Base-by-base conservation (phyloP, 1,284 basidiomycete genomes). In the Clitocybe nebularis region DNA sequence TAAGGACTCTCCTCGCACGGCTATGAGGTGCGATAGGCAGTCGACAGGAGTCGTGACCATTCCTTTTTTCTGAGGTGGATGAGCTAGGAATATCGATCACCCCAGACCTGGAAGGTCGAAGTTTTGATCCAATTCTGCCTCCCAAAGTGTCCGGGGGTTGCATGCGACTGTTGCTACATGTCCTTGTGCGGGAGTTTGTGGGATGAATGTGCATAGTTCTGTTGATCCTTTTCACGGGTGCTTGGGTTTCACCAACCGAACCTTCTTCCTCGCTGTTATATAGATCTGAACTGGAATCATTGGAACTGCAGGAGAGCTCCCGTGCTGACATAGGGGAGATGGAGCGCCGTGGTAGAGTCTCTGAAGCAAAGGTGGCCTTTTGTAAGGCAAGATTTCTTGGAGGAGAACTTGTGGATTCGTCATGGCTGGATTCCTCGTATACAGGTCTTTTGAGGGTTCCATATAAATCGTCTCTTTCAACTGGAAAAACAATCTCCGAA, bases 1-100 rank as follows among this genome's bases (percentile, higher is more conserved):
- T 52, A 11, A 78, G 51, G 41, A 79, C 50, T 36, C 77, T 60
- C 51, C 72, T 63, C 30, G 66, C 59, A 30, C 65, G 64, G 24
- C 64, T 67, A 54, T 63, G 54, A 14, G 57, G 49, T 5, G 69
- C 62, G 51, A 60, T 67, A 19, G 73, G 74, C 8, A 30, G 26
- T 8, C 26, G 26, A 8, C 26, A 29, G 26, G 26, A 14, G 14
- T 29, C 14, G 11, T n/a, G 4, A 14, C 26, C 5, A 24, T 24
- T 36, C 22, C 26, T 24, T 10, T 14, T 13, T 14, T 4, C 21
- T 3, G 4, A 24, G 19, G 22, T 16, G 23, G 35, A 10, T 4
- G 10, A 35, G 13, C 11, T 5, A 3, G n/a, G 13, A 8, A 6
- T 8, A 24, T 9, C 16, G 23, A 14, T 16, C n/a, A 14, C n/a